Percentiles rank a stretch among this genome's conserved stretches.
Evolutionary conservation across 1,284 basidiomycete genomes (phyloP).

Genomic region (Ceratobasidium sp.): DNA sequence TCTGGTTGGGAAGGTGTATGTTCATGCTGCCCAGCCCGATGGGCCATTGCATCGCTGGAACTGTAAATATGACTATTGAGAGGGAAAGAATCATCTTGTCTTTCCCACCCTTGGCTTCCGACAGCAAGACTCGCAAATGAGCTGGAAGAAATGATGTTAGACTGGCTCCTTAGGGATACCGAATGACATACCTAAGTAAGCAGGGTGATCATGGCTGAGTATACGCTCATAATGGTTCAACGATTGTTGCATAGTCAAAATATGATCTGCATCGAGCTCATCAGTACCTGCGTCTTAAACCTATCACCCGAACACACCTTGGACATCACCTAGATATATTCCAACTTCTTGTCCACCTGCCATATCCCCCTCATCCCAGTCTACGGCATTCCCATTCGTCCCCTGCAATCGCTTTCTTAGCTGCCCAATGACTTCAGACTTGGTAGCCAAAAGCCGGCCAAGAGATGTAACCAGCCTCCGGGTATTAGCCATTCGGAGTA

Average conservation of each 20-base stretch:
- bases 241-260: slow-evolving; percentile 86
- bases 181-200: slow-evolving; percentile 64
- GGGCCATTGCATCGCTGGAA: slow-evolving; percentile 71
- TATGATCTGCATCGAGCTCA: slow-evolving; percentile 77
- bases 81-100: slow-evolving; percentile 78
- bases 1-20: slow-evolving; percentile 52
- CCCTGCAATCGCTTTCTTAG: slow-evolving; percentile 77
- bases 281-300: slow-evolving; percentile 1
- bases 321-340: slow-evolving; percentile 93
- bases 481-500: slow-evolving; percentile 82
- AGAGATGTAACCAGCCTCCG: slow-evolving; percentile 87
- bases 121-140: slow-evolving; percentile 76
- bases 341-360: slow-evolving; percentile 70
- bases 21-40: slow-evolving; percentile 61
- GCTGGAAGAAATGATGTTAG: slow-evolving; percentile 60
- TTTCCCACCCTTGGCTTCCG: slow-evolving; percentile 71
- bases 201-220: slow-evolving; percentile 87
- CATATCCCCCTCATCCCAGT: slow-evolving; percentile 39
- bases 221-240: slow-evolving; percentile 91
- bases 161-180: no score
- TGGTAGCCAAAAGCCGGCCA: slow-evolving; percentile 80
- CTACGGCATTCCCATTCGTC: slow-evolving; percentile 47
- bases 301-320: slow-evolving; percentile 68
- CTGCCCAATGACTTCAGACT: slow-evolving; percentile 85
- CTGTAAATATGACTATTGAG: slow-evolving; percentile 74